Percentiles rank a stretch among this genome's conserved stretches.
These are phyloP conservation scores for Schwanniomyces yamadae DNA, from an alignment of 805 yeast genomes.

Conservation along the genomic window DNA sequence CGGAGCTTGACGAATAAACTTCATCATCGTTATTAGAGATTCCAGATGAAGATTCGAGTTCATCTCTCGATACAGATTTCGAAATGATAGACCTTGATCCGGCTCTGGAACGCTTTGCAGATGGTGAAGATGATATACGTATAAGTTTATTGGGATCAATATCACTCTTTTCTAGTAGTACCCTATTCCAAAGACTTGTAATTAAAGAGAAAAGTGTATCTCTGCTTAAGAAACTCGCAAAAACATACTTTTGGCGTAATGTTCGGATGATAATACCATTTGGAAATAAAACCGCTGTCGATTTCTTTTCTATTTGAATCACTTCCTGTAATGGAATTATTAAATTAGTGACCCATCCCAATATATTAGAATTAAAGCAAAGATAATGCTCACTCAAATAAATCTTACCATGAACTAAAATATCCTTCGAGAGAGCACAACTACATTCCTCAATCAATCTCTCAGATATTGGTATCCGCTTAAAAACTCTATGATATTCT, in stretches of 20 bases:
- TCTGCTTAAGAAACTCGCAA: conserved; percentile 64
- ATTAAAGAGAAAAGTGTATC: conserved; percentile 54
- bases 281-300: conserved; percentile 67
- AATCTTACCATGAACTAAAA: conserved; percentile 64
- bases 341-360: conserved; percentile 65
- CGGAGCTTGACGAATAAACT: not conserved
- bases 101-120: conserved; percentile 5
- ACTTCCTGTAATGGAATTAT: conserved; percentile 60
- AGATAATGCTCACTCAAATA: conserved; percentile 55
- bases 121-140: not conserved
- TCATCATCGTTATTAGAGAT: conserved; percentile 22
- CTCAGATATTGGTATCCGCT: conserved; percentile 50
- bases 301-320: conserved; percentile 60
- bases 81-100: conserved; percentile 9
- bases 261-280: conserved; percentile 67
- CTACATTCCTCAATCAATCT: conserved; percentile 58
- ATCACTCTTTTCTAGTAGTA: conserved; percentile 24
- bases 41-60: conserved; percentile 16
- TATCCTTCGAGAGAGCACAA: conserved; percentile 67
- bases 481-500: conserved; percentile 61
- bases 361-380: conserved; percentile 64
- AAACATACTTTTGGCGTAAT: conserved; percentile 57
- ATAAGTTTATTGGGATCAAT: conserved; percentile 14
- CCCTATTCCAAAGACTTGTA: conserved; percentile 59
- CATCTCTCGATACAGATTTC: not conserved